phyloP scores from a whole-genome alignment of 768 basidiomycete genomes.

The Kwoniella dendrophila region DNA sequence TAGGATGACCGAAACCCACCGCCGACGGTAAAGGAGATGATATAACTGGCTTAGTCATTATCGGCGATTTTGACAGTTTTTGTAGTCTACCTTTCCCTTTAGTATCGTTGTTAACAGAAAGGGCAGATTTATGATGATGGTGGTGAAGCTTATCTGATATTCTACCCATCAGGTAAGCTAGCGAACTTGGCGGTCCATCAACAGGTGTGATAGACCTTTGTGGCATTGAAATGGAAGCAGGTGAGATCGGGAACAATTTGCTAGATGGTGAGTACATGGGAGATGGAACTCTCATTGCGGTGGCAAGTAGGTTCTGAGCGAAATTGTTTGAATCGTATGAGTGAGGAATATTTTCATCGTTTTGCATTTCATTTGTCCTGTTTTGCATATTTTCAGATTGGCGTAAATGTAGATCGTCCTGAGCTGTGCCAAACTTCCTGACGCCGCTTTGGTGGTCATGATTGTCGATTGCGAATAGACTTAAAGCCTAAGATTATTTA shows the following conservation, averaged over 20 bases:
- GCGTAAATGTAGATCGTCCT: too few relatives aligned
- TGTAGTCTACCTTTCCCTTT: neutral
- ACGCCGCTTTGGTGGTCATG: too few relatives aligned
- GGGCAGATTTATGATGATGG: neutral
- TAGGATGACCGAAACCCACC: too few relatives aligned
- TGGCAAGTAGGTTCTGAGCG: neutral
- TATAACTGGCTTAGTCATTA: neutral
- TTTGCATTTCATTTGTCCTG: too few relatives aligned
- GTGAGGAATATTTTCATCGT: too few relatives aligned
- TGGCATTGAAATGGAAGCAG: neutral
- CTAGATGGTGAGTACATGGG: neutral
- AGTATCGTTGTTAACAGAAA: neutral
- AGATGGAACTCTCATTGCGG: neutral
- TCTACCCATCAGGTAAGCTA: conserved; percentile 1
- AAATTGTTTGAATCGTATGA: neutral
- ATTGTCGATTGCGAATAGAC: too few relatives aligned
- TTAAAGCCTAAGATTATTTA: neutral
- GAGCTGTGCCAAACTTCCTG: too few relatives aligned
- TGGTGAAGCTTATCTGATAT: conserved; percentile 12
- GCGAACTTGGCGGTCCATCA: conserved; percentile 5
- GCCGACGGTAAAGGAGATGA: too few relatives aligned
- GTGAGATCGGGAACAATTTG: neutral
- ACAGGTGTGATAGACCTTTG: neutral
- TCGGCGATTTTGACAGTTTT: neutral
- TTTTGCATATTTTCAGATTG: too few relatives aligned